Evolutionary conservation across 75 land plant species (phyloP).

Genomic region (Pinus albicaulis): DNA sequence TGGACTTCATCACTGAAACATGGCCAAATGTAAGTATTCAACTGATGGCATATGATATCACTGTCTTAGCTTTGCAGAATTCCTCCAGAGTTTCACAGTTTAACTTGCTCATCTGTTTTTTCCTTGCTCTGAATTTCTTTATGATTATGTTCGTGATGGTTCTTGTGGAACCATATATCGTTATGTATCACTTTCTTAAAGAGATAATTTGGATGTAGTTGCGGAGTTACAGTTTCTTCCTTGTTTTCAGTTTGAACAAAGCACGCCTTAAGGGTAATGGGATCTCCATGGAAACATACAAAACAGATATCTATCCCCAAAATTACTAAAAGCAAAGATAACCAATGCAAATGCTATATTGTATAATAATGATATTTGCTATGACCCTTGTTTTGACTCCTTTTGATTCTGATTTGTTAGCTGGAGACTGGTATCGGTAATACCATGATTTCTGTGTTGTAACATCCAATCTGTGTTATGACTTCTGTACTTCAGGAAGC

Average conservation of each 20-base stretch:
- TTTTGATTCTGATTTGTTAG: too few relatives aligned
- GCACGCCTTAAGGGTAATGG: background rate
- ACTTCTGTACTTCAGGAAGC: too few relatives aligned
- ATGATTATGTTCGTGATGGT: background rate
- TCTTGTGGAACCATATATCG: background rate
- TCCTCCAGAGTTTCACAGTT: background rate
- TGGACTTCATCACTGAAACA: conserved; percentile 87
- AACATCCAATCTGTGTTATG: too few relatives aligned
- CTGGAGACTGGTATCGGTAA: too few relatives aligned
- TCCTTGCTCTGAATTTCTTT: background rate
- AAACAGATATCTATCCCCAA: too few relatives aligned
- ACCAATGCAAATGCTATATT: too few relatives aligned
- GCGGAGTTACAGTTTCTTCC: background rate
- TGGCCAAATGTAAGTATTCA: conserved; percentile 79
- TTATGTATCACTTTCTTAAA: background rate
- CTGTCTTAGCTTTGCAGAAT: conserved; percentile 1
- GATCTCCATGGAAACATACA: too few relatives aligned
- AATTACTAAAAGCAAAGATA: too few relatives aligned
- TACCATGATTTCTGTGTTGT: too few relatives aligned
- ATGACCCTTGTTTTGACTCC: too few relatives aligned
- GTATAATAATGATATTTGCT: too few relatives aligned
- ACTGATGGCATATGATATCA: background rate
- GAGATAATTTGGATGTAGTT: background rate
- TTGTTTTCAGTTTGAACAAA: background rate
- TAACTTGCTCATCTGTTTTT: background rate